Conservation (phyloP, 139 green algal species). For the Chlamydomonas incerta region DNA sequence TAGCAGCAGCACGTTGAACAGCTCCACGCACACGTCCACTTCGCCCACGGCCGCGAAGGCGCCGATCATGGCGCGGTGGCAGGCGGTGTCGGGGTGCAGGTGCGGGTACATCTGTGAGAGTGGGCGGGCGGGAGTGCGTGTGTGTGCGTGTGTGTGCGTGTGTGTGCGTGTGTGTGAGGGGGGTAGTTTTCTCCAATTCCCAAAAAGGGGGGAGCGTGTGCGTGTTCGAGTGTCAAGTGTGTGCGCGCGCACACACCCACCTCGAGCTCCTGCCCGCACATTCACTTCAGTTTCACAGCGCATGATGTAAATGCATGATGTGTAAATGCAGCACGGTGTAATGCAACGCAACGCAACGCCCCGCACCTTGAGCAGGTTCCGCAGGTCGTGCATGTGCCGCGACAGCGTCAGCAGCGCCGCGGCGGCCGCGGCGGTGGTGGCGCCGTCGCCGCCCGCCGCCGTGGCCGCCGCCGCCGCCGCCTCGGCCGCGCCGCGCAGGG, state of each 20-base stretch:
- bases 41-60: conserved; percentile 39
- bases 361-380: conserved; percentile 34
- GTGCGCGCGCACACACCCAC: no score
- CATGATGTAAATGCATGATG: no score
- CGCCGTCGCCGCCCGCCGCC: conserved; percentile 2
- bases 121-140: no score
- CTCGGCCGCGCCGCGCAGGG: conserved; percentile 15
- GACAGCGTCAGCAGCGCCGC: conserved; percentile 19
- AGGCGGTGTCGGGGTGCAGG: conserved; percentile 18
- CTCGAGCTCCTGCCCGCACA: no score
- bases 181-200: no score
- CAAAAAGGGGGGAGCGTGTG: not conserved
- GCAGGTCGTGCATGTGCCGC: conserved; percentile 23
- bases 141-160: no score
- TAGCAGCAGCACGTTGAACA: conserved; percentile 43
- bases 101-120: conserved; percentile 22
- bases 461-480: conserved; percentile 5
- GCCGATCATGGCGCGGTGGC: conserved; percentile 45
- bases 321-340: no score
- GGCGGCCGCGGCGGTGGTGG: conserved; percentile 16
- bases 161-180: no score
- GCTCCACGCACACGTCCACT: not conserved
- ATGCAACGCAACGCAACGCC: no score
- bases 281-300: no score
- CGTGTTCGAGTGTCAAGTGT: no score